These are phyloP conservation scores for Gracilaria caudata DNA, from an alignment of 23 red algal genomes.

Conservation along the genomic window DNA sequence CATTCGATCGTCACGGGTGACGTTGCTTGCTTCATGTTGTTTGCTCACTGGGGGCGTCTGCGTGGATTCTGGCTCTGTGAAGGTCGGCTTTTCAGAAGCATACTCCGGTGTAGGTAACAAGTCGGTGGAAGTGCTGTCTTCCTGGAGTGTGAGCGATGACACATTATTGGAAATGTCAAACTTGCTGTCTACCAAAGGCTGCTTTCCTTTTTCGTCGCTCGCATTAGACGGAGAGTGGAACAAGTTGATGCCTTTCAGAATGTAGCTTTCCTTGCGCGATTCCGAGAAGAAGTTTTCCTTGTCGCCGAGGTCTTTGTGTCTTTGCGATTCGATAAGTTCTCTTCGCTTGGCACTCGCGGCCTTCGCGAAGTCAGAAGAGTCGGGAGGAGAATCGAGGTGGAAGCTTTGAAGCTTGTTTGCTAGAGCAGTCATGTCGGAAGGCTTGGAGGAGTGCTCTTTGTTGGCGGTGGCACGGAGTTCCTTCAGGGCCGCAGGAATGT, in stretches of 20 bases:
- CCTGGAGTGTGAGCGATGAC: background rate
- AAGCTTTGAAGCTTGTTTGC: constrained; percentile 27
- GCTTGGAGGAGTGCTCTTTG: background rate
- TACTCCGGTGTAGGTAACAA: background rate
- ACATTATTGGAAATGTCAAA: background rate
- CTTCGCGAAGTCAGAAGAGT: background rate
- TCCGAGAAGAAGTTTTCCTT: constrained; percentile 31
- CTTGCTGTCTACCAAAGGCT: background rate
- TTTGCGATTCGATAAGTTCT: background rate
- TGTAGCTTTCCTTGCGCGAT: background rate
- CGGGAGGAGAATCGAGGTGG: constrained; percentile 25
- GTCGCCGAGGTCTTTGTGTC: background rate
- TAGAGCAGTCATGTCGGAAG: constrained; percentile 63
- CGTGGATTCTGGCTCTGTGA: too few relatives aligned
- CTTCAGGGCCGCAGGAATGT: constrained; percentile 14
- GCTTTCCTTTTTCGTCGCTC: background rate
- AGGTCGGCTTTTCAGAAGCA: background rate
- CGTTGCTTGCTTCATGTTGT: background rate
- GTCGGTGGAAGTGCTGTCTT: constrained; percentile 2
- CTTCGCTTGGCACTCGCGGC: background rate
- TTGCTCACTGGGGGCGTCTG: background rate
- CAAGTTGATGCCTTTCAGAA: constrained; percentile 24
- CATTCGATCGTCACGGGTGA: background rate
- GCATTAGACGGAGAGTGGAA: constrained; percentile 1
- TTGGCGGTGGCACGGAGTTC: constrained; percentile 9